A percentile compares a stretch with the other conserved stretches of the same genome.
Evolutionary conservation across 768 basidiomycete genomes (phyloP).

Genomic region (Filobasidium wieringae): DNA sequence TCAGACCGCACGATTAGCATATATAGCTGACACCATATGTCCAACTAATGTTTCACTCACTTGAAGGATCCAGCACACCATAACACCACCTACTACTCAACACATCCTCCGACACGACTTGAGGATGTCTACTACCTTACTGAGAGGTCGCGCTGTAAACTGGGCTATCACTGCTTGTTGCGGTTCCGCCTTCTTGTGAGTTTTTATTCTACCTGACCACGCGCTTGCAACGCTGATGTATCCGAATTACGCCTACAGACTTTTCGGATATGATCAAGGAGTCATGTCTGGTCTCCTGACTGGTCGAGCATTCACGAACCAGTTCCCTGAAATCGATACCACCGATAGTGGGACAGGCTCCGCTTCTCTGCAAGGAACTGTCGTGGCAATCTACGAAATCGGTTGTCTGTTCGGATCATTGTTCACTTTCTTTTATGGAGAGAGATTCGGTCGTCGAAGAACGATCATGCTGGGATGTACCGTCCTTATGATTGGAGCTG

Average conservation of each 20-base stretch:
- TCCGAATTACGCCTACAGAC: not conserved
- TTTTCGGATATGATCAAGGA: conserved; percentile 37
- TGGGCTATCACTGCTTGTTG: conserved; percentile 18
- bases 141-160: conserved; percentile 14
- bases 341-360: conserved; percentile 15
- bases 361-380: conserved; percentile 20
- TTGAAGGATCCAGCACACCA: too few relatives aligned
- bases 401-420: conserved; percentile 26
- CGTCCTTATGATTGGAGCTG: conserved; percentile 19
- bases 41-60: too few relatives aligned
- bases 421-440: conserved; percentile 19
- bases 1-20: too few relatives aligned
- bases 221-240: not conserved
- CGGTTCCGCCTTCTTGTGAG: conserved; percentile 13
- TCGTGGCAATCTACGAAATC: conserved; percentile 27
- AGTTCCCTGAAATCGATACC: conserved; percentile 31
- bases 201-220: too few relatives aligned
- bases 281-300: conserved; percentile 37
- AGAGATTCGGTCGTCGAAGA: conserved; percentile 16
- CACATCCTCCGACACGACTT: too few relatives aligned
- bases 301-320: conserved; percentile 29
- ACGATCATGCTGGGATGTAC: conserved; percentile 22
- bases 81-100: too few relatives aligned
- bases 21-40: too few relatives aligned
- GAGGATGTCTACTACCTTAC: too few relatives aligned